Conservation (phyloP, 176 grass and related monocot genomes). For the Oryza meyeriana region DNA sequence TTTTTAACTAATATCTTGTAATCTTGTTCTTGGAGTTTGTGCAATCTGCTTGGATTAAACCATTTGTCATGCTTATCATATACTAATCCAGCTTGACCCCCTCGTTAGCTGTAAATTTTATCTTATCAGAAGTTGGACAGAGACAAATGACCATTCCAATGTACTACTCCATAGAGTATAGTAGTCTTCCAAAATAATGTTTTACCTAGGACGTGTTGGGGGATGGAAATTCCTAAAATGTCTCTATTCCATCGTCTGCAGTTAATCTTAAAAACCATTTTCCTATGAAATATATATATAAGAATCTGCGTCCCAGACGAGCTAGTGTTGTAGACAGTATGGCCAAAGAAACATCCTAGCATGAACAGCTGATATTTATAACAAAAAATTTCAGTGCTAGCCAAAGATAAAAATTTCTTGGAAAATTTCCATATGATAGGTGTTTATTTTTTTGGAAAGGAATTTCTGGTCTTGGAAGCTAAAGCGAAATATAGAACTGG, state of each 20-base stretch:
- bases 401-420: neutral
- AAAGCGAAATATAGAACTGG: neutral
- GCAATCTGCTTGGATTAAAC: neutral
- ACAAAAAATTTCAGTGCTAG: neutral
- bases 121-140: neutral
- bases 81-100: neutral
- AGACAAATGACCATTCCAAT: slow-evolving; percentile 1
- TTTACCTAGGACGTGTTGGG: neutral
- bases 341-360: neutral
- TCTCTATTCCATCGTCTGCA: neutral
- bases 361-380: neutral
- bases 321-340: neutral
- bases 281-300: neutral
- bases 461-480: neutral
- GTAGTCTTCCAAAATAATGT: neutral
- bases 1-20: neutral
- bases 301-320: neutral
- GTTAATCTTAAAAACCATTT: neutral
- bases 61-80: neutral
- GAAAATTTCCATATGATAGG: neutral
- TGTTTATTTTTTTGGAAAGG: neutral
- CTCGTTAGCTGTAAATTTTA: neutral
- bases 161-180: neutral
- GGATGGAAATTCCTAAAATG: neutral
- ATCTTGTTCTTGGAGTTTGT: slow-evolving; percentile 9